Conservation (phyloP, 1,284 basidiomycete genomes). For the Cystobasidiaceae sp. region DNA sequence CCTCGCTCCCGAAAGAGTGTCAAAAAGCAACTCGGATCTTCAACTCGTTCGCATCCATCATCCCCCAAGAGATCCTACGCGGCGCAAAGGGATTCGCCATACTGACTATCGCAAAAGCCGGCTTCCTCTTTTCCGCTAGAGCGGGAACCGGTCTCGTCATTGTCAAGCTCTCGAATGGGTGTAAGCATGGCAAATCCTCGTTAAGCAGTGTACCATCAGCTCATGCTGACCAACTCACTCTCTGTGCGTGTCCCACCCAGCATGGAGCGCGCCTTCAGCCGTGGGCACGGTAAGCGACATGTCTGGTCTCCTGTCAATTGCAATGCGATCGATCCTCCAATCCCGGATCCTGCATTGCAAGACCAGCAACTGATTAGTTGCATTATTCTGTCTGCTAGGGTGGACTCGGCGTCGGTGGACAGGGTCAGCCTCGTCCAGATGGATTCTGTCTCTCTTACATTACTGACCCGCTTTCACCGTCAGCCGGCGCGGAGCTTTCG, state of each 20-base stretch:
- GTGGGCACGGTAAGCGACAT: constrained; percentile 14
- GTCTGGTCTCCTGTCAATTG: neutral
- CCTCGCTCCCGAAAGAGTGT: constrained; percentile 52
- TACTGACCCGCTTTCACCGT: constrained; percentile 19
- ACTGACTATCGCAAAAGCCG: constrained; percentile 47
- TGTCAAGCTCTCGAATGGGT: constrained; percentile 72
- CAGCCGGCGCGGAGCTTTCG: constrained; percentile 74
- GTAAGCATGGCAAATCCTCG: constrained; percentile 48
- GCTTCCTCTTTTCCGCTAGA: constrained; percentile 56
- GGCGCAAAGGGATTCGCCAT: constrained; percentile 60
- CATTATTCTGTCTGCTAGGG: constrained; percentile 26
- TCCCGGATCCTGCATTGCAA: too few species aligned
- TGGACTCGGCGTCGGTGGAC: constrained; percentile 82
- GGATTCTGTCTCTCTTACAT: too few species aligned
- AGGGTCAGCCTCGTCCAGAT: constrained; percentile 53
- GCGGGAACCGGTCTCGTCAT: constrained; percentile 91
- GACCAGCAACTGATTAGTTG: too few species aligned
- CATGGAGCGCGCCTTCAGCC: constrained; percentile 85
- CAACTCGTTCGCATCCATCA: constrained; percentile 42
- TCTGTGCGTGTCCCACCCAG: constrained; percentile 47
- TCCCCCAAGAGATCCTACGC: constrained; percentile 56
- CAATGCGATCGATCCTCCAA: neutral
- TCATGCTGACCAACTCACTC: neutral
- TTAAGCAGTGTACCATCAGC: neutral
- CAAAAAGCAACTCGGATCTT: constrained; percentile 53